Percentiles rank a stretch among this genome's conserved stretches.
These are phyloP conservation scores for Mucor indicus DNA, from an alignment of 371 early-diverging fungal species.

Conservation along the genomic window DNA sequence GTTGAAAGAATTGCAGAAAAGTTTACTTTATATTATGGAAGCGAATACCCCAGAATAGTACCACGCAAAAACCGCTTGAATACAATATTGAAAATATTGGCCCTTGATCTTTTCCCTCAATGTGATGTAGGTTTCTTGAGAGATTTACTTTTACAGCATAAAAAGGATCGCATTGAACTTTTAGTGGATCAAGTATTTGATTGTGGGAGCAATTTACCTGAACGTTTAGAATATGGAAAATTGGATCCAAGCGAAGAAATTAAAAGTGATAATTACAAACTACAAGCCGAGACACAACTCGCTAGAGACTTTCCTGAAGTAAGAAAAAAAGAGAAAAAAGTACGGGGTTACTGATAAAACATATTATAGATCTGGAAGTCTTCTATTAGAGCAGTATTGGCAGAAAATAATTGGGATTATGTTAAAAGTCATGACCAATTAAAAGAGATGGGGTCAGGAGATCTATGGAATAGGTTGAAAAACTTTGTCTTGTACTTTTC, in stretches of 20 bases:
- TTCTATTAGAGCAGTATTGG: constrained; percentile 53
- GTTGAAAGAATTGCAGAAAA: constrained; percentile 48
- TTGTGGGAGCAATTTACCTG: constrained; percentile 16
- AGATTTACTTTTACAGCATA: constrained; percentile 19
- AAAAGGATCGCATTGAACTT: constrained; percentile 38
- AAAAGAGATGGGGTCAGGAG: constrained; percentile 36
- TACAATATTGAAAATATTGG: constrained; percentile 30
- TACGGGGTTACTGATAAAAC: neutral
- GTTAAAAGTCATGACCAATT: constrained; percentile 36
- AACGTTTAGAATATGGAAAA: constrained; percentile 31
- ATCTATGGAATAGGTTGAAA: constrained; percentile 36
- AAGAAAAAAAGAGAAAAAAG: neutral
- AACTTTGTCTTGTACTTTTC: constrained; percentile 42
- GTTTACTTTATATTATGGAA: constrained; percentile 23
- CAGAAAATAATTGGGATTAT: constrained; percentile 58
- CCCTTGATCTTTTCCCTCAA: constrained; percentile 54
- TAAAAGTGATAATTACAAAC: constrained; percentile 31
- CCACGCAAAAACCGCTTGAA: constrained; percentile 24
- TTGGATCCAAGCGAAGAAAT: constrained; percentile 36
- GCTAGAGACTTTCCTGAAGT: constrained; percentile 41
- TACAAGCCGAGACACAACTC: constrained; percentile 31
- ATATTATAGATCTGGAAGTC: constrained; percentile 43
- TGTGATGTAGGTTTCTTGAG: constrained; percentile 40
- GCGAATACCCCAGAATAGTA: constrained; percentile 38
- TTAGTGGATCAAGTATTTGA: constrained; percentile 30